phyloP scores from a whole-genome alignment of 2,329 filamentous ascomycete species.

The Colletotrichum sp. region DNA sequence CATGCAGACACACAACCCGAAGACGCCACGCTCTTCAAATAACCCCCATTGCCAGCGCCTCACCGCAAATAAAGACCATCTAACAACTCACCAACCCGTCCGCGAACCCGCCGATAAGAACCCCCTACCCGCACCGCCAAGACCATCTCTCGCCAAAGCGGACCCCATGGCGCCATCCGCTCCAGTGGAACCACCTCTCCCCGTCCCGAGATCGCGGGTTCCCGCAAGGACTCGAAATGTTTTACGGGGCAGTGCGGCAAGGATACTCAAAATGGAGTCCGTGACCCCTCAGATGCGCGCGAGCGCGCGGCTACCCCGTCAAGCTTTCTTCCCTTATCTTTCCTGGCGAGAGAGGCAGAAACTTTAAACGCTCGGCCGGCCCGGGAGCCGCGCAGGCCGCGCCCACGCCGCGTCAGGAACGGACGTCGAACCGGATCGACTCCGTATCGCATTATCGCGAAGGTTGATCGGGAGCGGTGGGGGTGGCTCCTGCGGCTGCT shows the following conservation, averaged over 20 bases:
- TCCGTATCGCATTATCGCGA: background rate
- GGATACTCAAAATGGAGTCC: background rate
- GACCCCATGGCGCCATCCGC: background rate
- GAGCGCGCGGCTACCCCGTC: background rate
- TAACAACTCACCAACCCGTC: no score
- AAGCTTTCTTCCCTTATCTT: background rate
- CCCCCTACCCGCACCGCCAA: background rate
- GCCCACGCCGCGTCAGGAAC: background rate
- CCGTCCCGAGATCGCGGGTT: background rate
- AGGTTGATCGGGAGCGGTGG: background rate
- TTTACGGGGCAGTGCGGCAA: background rate
- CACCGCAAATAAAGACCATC: no score
- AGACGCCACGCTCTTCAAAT: background rate
- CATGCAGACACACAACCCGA: background rate
- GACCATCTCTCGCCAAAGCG: background rate
- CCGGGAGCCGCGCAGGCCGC: background rate
- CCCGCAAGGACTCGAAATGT: background rate
- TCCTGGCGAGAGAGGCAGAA: background rate
- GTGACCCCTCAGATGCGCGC: background rate
- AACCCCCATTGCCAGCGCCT: background rate
- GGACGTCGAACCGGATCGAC: background rate
- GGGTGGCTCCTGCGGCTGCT: background rate
- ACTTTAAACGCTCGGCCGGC: background rate
- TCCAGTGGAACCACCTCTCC: background rate
- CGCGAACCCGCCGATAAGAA: background rate